Conservation (phyloP, 257 asterid species). For the Solanum pimpinellifolium region DNA sequence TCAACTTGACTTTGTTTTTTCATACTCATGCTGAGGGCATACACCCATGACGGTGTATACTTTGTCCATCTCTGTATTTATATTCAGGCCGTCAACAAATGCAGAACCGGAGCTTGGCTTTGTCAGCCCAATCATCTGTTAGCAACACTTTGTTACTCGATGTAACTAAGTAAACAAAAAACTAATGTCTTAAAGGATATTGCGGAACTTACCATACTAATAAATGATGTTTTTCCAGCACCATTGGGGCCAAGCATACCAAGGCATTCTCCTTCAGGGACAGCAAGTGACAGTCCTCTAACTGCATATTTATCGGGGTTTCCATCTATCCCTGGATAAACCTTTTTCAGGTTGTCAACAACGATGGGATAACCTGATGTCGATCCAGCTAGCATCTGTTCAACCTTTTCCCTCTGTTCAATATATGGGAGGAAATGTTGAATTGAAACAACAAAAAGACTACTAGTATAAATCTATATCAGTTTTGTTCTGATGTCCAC, state of each 20-base stretch:
- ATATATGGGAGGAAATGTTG: background rate
- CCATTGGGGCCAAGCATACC: constrained; percentile 99
- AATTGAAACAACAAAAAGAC: background rate
- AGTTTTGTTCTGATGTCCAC: background rate
- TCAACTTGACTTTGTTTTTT: background rate
- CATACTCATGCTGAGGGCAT: constrained; percentile 98
- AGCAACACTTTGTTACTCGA: background rate
- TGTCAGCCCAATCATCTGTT: constrained; percentile 90
- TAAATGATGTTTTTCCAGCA: constrained; percentile 95
- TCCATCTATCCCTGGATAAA: constrained; percentile 87
- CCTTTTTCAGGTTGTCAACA: constrained; percentile 63
- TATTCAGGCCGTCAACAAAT: constrained; percentile 70
- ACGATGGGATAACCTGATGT: constrained; percentile 51
- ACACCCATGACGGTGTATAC: constrained; percentile 98
- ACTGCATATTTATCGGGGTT: constrained; percentile 87
- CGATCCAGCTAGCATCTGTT: constrained; percentile 48
- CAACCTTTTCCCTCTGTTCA: constrained; percentile 80
- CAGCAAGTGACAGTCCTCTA: constrained; percentile 78
- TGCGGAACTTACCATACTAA: constrained; percentile 58
- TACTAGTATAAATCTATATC: background rate
- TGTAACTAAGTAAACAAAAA: background rate
- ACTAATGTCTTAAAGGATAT: background rate
- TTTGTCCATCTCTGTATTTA: constrained; percentile 56
- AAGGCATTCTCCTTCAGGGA: constrained; percentile 90
- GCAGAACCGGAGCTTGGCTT: constrained; percentile 87